Conservation (phyloP, 495 filamentous ascomycete species). For the Xylaria castorea region DNA sequence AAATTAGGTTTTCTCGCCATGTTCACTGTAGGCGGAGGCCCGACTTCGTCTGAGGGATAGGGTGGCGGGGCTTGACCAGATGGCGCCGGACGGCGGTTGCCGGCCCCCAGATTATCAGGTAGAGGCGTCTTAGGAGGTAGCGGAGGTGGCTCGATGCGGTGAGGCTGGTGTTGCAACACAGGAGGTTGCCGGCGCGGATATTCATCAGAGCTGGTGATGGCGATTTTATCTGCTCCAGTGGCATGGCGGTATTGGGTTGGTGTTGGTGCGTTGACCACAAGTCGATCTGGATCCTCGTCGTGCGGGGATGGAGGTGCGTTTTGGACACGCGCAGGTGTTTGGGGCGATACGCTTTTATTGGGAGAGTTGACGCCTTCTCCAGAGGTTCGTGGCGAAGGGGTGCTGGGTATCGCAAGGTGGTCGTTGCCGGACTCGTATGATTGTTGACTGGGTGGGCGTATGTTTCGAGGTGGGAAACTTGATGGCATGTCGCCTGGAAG, state of each 20-base stretch:
- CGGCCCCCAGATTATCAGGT: conserved; percentile 47
- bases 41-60: conserved; percentile 83
- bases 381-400: conserved; percentile 53
- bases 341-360: conserved; percentile 39
- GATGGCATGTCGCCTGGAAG: conserved; percentile 54
- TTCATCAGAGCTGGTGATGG: conserved; percentile 64
- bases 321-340: conserved; percentile 40
- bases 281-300: conserved; percentile 52
- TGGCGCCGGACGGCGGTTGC: conserved; percentile 35
- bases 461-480: conserved; percentile 36
- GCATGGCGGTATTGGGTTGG: conserved; percentile 57
- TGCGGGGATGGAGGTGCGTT: conserved; percentile 45
- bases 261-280: conserved; percentile 59
- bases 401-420: conserved; percentile 42
- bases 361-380: conserved; percentile 44
- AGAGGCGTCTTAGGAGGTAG: conserved; percentile 87
- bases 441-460: conserved; percentile 45
- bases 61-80: conserved; percentile 59
- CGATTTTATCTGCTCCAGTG: conserved; percentile 64
- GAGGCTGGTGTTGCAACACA: conserved; percentile 53
- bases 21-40: conserved; percentile 81
- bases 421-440: conserved; percentile 58
- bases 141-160: conserved; percentile 70
- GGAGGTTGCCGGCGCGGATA: conserved; percentile 57
- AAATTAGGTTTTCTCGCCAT: conserved; percentile 86